Evolutionary conservation across 2,329 filamentous ascomycete species (phyloP).

Genomic region (Xylariales sp.): DNA sequence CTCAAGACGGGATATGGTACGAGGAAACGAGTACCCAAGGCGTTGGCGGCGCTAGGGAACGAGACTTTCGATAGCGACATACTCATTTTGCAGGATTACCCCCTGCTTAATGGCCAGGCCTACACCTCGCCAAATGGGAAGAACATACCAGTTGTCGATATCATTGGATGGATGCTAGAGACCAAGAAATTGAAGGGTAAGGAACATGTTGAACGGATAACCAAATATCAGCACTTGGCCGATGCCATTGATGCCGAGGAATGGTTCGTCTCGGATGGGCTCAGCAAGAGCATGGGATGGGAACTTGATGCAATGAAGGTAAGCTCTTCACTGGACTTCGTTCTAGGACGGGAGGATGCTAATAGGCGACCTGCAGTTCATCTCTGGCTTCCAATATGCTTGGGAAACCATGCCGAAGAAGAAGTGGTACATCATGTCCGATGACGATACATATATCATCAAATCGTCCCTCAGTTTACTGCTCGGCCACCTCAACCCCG

Average conservation of each 20-base stretch:
- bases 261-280: constrained; percentile 25
- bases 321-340: too few species aligned
- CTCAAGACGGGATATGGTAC: constrained; percentile 55
- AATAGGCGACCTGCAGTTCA: constrained; percentile 35
- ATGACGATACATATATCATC: constrained; percentile 54
- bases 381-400: constrained; percentile 48
- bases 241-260: constrained; percentile 29
- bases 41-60: constrained; percentile 41
- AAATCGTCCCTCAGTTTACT: constrained; percentile 43
- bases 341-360: background rate
- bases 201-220: constrained; percentile 24
- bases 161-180: constrained; percentile 28
- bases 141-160: constrained; percentile 23
- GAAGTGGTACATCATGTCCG: constrained; percentile 55
- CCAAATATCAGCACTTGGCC: constrained; percentile 25
- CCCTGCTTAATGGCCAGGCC: constrained; percentile 20
- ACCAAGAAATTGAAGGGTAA: constrained; percentile 23
- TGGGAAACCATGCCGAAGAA: constrained; percentile 47
- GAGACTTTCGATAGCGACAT: constrained; percentile 35
- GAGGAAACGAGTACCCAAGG: constrained; percentile 39
- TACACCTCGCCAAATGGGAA: constrained; percentile 23
- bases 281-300: constrained; percentile 29
- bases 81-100: constrained; percentile 48
- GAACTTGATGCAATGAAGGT: constrained; percentile 33
- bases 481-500: constrained; percentile 44